phyloP scores from a whole-genome alignment of 306 rosid species.

The Cicer cuneatum region DNA sequence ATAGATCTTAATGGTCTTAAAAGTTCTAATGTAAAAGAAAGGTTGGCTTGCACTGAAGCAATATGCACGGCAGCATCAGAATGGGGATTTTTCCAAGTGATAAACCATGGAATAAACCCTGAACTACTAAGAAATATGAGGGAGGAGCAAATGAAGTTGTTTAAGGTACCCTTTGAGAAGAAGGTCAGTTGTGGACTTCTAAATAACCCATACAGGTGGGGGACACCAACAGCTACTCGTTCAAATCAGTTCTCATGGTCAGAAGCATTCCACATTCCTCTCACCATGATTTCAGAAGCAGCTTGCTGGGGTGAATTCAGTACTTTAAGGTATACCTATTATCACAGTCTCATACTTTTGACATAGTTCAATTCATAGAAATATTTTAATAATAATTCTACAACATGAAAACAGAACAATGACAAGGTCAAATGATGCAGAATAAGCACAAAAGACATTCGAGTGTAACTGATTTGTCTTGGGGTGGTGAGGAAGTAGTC shows the following conservation, averaged over 20 bases:
- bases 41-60: slow-evolving; percentile 60
- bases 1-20: slow-evolving; percentile 73
- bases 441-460: slow-evolving; percentile 16
- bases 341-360: slow-evolving; percentile 1
- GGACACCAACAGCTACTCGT: slow-evolving; percentile 73
- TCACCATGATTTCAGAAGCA: slow-evolving; percentile 69
- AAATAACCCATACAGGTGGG: slow-evolving; percentile 83
- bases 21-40: slow-evolving; percentile 50
- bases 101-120: slow-evolving; percentile 76
- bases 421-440: not conserved
- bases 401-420: slow-evolving; percentile 34
- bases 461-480: slow-evolving; percentile 4
- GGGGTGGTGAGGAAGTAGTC: slow-evolving; percentile 29
- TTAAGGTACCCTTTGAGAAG: slow-evolving; percentile 65
- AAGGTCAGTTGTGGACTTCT: slow-evolving; percentile 66
- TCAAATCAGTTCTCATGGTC: slow-evolving; percentile 85
- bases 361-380: slow-evolving; percentile 17
- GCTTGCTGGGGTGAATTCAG: slow-evolving; percentile 70
- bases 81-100: slow-evolving; percentile 91
- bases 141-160: slow-evolving; percentile 71
- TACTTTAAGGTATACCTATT: slow-evolving; percentile 63
- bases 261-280: slow-evolving; percentile 97
- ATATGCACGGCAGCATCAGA: slow-evolving; percentile 75
- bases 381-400: slow-evolving; percentile 18
- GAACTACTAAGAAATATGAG: slow-evolving; percentile 66